phyloP scores from a whole-genome alignment of 306 rosid genomes.

The Rosa chinensis region DNA sequence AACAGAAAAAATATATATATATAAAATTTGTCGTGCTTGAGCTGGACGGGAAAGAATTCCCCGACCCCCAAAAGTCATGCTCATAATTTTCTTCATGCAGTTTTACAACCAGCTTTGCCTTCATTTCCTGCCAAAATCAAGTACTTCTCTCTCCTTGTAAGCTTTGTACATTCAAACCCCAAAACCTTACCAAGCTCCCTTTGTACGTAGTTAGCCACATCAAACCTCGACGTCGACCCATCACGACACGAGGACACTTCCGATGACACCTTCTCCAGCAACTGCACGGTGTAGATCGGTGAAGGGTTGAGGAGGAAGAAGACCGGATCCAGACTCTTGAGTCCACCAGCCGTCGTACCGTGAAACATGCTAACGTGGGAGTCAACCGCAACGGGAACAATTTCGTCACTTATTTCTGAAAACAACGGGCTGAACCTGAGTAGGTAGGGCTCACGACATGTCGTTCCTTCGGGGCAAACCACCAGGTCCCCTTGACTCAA shows the following conservation, averaged over 20 bases:
- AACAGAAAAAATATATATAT: neutral
- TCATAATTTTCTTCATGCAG: neutral
- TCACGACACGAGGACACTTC: neutral
- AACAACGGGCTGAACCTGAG: conserved; percentile 81
- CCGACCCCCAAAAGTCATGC: too few species aligned
- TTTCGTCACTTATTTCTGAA: conserved; percentile 51
- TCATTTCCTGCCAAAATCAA: conserved; percentile 81
- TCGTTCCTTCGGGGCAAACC: conserved; percentile 91
- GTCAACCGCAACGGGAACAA: conserved; percentile 60
- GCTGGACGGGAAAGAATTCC: neutral
- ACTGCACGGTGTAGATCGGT: conserved; percentile 50
- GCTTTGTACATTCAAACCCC: conserved; percentile 61
- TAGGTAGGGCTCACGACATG: conserved; percentile 83
- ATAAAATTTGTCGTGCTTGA: neutral
- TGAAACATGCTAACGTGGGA: conserved; percentile 70
- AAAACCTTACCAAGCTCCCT: conserved; percentile 46
- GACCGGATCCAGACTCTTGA: conserved; percentile 75
- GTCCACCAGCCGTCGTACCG: conserved; percentile 86
- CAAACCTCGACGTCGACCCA: conserved; percentile 25
- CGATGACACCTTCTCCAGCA: conserved; percentile 29
- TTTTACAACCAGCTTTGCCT: conserved; percentile 41
- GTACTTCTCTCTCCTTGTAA: conserved; percentile 79
- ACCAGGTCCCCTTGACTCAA: conserved; percentile 56
- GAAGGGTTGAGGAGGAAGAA: conserved; percentile 70
- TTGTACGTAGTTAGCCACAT: conserved; percentile 68